These are phyloP conservation scores for Didymella segeticola DNA, from an alignment of 2,329 filamentous ascomycete species.

Conservation along the genomic window DNA sequence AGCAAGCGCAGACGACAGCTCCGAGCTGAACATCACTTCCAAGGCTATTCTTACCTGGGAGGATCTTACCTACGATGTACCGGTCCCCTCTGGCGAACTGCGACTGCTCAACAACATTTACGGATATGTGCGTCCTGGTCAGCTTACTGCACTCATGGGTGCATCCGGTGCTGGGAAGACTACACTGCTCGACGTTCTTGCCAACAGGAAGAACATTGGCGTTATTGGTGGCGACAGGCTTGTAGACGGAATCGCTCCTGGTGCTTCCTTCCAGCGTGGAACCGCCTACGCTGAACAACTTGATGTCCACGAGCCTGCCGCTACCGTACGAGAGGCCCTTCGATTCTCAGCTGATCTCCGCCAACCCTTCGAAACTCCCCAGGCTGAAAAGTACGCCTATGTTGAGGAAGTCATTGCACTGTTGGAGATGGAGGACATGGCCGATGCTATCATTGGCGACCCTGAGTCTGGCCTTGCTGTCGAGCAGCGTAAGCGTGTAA, in stretches of 20 bases:
- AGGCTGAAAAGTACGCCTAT: conserved; percentile 68
- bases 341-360: conserved; percentile 71
- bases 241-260: conserved; percentile 64
- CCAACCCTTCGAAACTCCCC: conserved; percentile 64
- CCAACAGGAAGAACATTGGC: conserved; percentile 69
- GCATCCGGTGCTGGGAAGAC: conserved; percentile 79
- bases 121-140: conserved; percentile 64
- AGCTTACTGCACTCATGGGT: conserved; percentile 57
- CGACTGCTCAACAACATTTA: conserved; percentile 63
- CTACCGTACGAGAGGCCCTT: conserved; percentile 70
- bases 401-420: conserved; percentile 71
- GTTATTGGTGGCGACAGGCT: conserved; percentile 68
- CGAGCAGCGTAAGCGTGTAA: conserved; percentile 71
- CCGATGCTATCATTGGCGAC: conserved; percentile 69
- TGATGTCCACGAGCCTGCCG: conserved; percentile 68
- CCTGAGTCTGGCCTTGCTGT: conserved; percentile 67
- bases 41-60: conserved; percentile 65
- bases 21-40: conserved; percentile 59
- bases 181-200: conserved; percentile 79
- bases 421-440: conserved; percentile 70
- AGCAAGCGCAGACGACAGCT: conserved; percentile 49
- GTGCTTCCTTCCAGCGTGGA: conserved; percentile 67
- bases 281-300: conserved; percentile 71
- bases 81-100: conserved; percentile 65
- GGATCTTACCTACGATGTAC: conserved; percentile 70